Evolutionary conservation across 768 basidiomycete species (phyloP).

Genomic region (Clathrus columnatus): DNA sequence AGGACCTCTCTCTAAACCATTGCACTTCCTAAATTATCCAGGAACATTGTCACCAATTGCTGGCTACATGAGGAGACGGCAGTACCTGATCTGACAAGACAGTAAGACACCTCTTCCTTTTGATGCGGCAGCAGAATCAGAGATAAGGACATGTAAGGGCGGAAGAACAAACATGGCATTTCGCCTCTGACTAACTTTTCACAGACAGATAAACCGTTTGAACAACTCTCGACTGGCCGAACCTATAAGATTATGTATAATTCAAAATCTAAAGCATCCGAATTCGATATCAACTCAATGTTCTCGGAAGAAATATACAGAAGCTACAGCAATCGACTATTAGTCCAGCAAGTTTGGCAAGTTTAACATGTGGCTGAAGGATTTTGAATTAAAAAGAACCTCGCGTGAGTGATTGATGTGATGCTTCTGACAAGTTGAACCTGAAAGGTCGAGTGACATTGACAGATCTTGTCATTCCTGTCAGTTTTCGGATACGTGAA

Average conservation of each 20-base stretch:
- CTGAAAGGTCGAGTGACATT: not conserved
- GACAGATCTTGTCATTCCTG: not conserved
- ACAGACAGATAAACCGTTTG: too few relatives aligned
- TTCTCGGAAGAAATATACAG: too few relatives aligned
- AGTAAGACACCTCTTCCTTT: too few relatives aligned
- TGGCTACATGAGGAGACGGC: too few relatives aligned
- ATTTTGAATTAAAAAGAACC: not conserved
- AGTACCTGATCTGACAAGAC: too few relatives aligned
- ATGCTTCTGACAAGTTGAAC: not conserved
- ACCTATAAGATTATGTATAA: too few relatives aligned
- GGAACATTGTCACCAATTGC: not conserved
- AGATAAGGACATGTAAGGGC: too few relatives aligned
- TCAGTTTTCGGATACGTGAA: too few relatives aligned
- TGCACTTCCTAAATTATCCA: not conserved
- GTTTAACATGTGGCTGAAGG: not conserved
- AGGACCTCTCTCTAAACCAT: not conserved
- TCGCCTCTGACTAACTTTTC: not conserved
- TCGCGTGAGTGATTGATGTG: not conserved
- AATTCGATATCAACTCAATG: too few relatives aligned
- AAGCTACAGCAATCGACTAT: not conserved
- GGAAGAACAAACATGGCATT: not conserved
- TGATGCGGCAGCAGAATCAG: not conserved
- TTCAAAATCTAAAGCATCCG: not conserved
- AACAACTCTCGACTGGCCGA: too few relatives aligned
- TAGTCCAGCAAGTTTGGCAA: not conserved